Percentiles rank a stretch among this genome's conserved stretches.
These are phyloP conservation scores for Euphorbia lathyris DNA, from an alignment of 345 rosid genomes.

Conservation along the genomic window DNA sequence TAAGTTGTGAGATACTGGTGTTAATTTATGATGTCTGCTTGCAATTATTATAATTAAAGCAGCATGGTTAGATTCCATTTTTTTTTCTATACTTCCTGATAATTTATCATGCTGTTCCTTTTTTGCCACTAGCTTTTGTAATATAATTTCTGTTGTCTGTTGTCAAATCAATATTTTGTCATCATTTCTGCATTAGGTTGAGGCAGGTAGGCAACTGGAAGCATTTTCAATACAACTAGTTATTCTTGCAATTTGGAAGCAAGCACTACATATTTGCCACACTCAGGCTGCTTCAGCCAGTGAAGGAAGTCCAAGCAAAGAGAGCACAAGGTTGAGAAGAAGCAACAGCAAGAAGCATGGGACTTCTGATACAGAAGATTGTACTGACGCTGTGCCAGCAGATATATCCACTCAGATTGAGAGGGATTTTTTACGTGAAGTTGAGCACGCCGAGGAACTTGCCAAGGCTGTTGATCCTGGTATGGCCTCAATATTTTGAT, in stretches of 20 bases:
- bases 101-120: slow-evolving; percentile 1
- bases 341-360: slow-evolving; percentile 48
- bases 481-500: slow-evolving; percentile 26
- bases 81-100: slow-evolving; percentile 2
- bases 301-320: slow-evolving; percentile 76
- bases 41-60: slow-evolving; percentile 6
- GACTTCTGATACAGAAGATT: slow-evolving; percentile 40
- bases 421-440: slow-evolving; percentile 71
- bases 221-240: slow-evolving; percentile 94
- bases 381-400: slow-evolving; percentile 37
- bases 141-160: background rate
- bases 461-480: slow-evolving; percentile 72
- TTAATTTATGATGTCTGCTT: slow-evolving; percentile 1
- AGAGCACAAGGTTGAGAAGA: slow-evolving; percentile 44
- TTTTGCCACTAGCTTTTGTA: slow-evolving; percentile 13
- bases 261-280: slow-evolving; percentile 88
- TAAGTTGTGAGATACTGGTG: background rate
- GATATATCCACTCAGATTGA: slow-evolving; percentile 58
- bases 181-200: slow-evolving; percentile 42
- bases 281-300: slow-evolving; percentile 83
- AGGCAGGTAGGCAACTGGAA: slow-evolving; percentile 52
- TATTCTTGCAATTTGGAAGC: slow-evolving; percentile 95
- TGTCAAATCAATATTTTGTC: slow-evolving; percentile 10
- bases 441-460: slow-evolving; percentile 85
- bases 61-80: slow-evolving; percentile 4